A percentile compares a stretch with the other conserved stretches of the same genome.
These are phyloP conservation scores for Aureococcus anophagefferens DNA, from an alignment of 108 stramenopile species.

Conservation along the genomic window DNA sequence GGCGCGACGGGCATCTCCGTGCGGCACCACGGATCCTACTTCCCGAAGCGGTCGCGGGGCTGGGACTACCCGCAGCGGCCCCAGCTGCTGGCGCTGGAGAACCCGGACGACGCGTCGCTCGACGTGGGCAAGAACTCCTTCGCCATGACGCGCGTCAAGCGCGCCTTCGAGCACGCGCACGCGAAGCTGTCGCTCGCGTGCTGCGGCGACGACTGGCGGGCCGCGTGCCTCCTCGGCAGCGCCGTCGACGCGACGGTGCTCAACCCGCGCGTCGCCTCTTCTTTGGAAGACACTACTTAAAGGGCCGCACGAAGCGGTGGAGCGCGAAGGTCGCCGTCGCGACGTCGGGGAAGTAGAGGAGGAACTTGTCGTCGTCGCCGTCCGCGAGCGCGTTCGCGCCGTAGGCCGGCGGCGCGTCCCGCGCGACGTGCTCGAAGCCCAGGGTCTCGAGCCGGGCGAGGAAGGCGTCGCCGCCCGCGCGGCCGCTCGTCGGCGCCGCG, in stretches of 20 bases:
- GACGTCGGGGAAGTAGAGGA: neutral
- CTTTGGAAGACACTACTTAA: too few species aligned
- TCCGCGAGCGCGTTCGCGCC: neutral
- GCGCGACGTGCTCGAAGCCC: neutral
- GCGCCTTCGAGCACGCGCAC: constrained; percentile 71
- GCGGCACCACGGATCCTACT: constrained; percentile 69
- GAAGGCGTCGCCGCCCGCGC: neutral
- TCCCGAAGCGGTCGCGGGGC: constrained; percentile 62
- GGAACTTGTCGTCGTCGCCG: neutral
- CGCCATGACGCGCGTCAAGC: constrained; percentile 58
- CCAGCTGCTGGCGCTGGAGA: constrained; percentile 65
- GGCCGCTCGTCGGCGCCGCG: constrained; percentile 41
- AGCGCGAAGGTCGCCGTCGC: neutral
- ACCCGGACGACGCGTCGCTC: constrained; percentile 65
- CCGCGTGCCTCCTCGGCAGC: constrained; percentile 54
- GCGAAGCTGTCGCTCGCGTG: constrained; percentile 52
- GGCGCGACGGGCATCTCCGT: constrained; percentile 68
- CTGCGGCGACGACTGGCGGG: constrained; percentile 43
- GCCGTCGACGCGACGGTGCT: constrained; percentile 33
- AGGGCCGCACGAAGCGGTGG: neutral
- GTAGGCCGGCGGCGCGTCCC: neutral
- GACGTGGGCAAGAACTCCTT: constrained; percentile 70
- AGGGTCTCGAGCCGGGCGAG: neutral
- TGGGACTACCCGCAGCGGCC: constrained; percentile 40
- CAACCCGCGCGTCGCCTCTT: too few species aligned